Percentiles rank a stretch among this genome's conserved stretches.
Conservation (phyloP, 148 eudicot species). For the Talinum fruticosum region DNA sequence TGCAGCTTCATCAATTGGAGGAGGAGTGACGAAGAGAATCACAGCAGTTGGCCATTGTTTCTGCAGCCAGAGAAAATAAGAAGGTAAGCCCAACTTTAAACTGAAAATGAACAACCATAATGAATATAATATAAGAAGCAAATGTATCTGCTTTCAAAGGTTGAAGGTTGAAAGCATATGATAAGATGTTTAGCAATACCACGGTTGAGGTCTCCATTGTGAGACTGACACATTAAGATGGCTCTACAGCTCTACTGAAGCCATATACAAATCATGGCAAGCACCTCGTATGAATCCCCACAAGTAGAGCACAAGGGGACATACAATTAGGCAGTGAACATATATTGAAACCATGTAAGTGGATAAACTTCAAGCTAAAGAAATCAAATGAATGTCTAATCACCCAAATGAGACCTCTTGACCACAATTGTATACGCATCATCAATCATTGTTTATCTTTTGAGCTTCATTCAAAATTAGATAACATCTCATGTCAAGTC, state of each 20-base stretch:
- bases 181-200: too few relatives aligned
- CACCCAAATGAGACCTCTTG: not conserved
- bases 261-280: too few relatives aligned
- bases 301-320: not conserved
- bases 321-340: not conserved
- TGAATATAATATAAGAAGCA: not conserved
- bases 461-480: not conserved
- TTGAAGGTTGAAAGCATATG: too few relatives aligned
- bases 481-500: not conserved
- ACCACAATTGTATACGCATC: not conserved
- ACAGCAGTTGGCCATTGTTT: slow-evolving; percentile 54
- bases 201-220: too few relatives aligned
- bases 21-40: slow-evolving; percentile 70
- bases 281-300: not conserved
- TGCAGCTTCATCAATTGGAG: slow-evolving; percentile 81
- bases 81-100: not conserved
- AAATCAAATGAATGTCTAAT: not conserved
- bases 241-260: too few relatives aligned
- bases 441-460: not conserved
- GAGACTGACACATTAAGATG: too few relatives aligned
- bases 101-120: not conserved
- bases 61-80: slow-evolving; percentile 33
- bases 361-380: not conserved
- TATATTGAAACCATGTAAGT: not conserved
- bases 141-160: not conserved